Evolutionary conservation across 768 basidiomycete species (phyloP).

Genomic region (Harrya chromipes): DNA sequence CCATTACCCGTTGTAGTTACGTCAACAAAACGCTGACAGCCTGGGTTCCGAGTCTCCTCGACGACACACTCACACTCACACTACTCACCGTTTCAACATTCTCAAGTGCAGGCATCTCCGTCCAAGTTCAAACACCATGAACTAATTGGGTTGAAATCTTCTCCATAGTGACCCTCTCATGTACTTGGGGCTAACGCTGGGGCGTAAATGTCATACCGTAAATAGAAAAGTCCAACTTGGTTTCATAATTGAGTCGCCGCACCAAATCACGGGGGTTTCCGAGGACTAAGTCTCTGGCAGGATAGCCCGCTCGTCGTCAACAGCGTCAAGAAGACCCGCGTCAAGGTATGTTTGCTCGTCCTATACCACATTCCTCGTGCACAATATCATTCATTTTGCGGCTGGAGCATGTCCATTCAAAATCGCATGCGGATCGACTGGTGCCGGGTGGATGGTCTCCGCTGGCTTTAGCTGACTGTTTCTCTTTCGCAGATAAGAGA

Average conservation of each 20-base stretch:
- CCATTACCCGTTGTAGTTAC: slow-evolving; percentile 7
- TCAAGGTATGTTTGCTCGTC: slow-evolving; percentile 29
- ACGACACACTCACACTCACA: too few species aligned
- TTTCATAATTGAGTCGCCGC: slow-evolving; percentile 27
- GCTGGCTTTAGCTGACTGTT: slow-evolving; percentile 17
- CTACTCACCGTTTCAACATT: too few species aligned
- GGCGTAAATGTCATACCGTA: too few species aligned
- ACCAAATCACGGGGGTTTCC: slow-evolving; percentile 27
- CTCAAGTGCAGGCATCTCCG: too few species aligned
- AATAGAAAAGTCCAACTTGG: too few species aligned
- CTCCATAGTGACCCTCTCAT: too few species aligned
- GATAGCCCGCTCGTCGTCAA: slow-evolving; percentile 16
- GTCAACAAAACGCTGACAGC: slow-evolving; percentile 16
- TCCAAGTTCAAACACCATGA: too few species aligned
- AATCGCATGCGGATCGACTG: not conserved
- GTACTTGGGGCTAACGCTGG: too few species aligned
- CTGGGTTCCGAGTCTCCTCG: not conserved
- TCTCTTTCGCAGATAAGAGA: slow-evolving; percentile 26
- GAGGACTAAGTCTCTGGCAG: slow-evolving; percentile 3
- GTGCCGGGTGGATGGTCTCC: slow-evolving; percentile 22
- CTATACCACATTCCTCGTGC: not conserved
- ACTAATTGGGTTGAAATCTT: too few species aligned
- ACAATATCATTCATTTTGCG: not conserved
- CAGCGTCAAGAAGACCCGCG: slow-evolving; percentile 31
- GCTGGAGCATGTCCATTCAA: not conserved